Conservation (phyloP, 805 yeast species). For the Blastobotrys parvus region DNA sequence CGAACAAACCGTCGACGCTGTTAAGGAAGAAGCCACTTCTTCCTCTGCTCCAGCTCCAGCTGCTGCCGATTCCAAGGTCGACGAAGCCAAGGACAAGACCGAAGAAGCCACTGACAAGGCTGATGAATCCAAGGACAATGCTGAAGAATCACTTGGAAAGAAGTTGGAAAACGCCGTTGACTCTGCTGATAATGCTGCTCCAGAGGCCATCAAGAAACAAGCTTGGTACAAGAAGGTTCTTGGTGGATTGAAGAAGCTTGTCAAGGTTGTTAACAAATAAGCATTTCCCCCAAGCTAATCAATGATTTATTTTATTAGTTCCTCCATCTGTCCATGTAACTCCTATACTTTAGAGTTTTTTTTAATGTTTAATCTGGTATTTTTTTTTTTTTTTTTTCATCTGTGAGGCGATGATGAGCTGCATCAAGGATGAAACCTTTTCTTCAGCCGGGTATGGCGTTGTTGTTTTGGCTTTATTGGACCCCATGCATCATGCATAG, state of each 20-base stretch:
- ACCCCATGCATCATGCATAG: too few species aligned
- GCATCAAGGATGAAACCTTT: too few species aligned
- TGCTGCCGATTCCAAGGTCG: constrained; percentile 12
- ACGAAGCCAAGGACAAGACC: constrained; percentile 8
- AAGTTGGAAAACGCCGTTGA: constrained; percentile 13
- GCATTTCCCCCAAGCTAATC: constrained; percentile 6
- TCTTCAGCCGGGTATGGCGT: too few species aligned
- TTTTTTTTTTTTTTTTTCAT: background rate
- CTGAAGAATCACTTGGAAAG: constrained; percentile 11
- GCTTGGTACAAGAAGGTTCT: constrained; percentile 20
- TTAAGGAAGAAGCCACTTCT: constrained; percentile 3
- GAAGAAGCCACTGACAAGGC: constrained; percentile 9
- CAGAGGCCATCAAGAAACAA: constrained; percentile 21
- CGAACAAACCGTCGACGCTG: constrained; percentile 6
- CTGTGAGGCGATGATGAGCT: too few species aligned
- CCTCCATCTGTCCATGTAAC: constrained; percentile 8
- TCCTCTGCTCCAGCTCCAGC: constrained; percentile 10
- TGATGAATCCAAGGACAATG: constrained; percentile 9
- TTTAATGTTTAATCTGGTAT: constrained; percentile 5
- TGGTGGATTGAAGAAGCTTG: constrained; percentile 22
- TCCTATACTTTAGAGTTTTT: constrained; percentile 3
- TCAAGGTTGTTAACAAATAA: constrained; percentile 24
- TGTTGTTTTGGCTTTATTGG: too few species aligned
- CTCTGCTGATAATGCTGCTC: constrained; percentile 14
- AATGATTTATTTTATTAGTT: too few species aligned